Conservation (phyloP, 2,329 filamentous ascomycete species). For the Cladosporium sp. region DNA sequence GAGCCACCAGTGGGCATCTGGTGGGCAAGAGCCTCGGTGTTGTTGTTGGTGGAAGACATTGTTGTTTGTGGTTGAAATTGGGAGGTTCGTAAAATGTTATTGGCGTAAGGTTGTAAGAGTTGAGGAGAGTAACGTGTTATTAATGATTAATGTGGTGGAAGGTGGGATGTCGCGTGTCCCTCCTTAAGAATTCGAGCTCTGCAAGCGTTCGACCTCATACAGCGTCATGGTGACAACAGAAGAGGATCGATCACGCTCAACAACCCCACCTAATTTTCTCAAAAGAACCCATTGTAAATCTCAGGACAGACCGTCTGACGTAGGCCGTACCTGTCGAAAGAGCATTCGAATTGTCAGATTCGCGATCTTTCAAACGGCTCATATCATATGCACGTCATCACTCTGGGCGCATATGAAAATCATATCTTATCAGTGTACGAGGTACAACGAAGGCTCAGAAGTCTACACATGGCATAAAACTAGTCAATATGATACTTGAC, state of each 20-base stretch:
- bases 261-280: constrained; percentile 11
- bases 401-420: not conserved
- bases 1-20: constrained; percentile 19
- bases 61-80: not conserved
- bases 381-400: constrained; percentile 4
- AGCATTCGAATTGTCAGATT: not conserved
- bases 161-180: constrained; percentile 12
- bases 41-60: constrained; percentile 14
- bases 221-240: constrained; percentile 16
- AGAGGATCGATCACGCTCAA: constrained; percentile 15
- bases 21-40: constrained; percentile 18
- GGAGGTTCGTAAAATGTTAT: not conserved
- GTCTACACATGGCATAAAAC: not conserved
- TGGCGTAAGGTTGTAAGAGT: not conserved
- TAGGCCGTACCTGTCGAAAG: not conserved
- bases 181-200: constrained; percentile 7
- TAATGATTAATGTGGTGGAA: not conserved
- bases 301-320: constrained; percentile 6
- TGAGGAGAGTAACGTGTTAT: not conserved
- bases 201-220: constrained; percentile 4
- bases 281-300: constrained; percentile 6
- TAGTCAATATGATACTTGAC: not conserved
- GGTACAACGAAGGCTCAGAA: not conserved
- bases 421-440: not conserved
- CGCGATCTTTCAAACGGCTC: not conserved